Conservation (phyloP, 768 basidiomycete species). For the Pleurotus sapidus region DNA sequence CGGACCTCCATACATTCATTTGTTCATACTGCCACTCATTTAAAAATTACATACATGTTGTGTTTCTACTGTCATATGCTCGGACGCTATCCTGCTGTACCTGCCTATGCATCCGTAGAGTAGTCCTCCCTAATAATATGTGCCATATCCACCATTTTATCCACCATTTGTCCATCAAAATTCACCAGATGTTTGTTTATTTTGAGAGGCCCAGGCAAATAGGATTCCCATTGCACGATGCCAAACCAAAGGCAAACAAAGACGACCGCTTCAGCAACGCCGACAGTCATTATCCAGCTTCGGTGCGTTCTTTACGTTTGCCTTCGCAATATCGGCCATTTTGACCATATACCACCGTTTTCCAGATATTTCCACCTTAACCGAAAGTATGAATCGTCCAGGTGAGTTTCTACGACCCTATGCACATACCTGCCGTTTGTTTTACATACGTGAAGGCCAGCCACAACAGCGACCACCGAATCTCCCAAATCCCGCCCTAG, state of each 20-base stretch:
- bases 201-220: background rate
- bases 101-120: background rate
- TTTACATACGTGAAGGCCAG: conserved; percentile 53
- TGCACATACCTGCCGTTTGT: conserved; percentile 12
- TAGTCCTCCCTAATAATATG: conserved; percentile 5
- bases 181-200: background rate
- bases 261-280: conserved; percentile 7
- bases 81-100: conserved; percentile 4
- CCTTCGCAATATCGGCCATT: background rate
- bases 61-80: conserved; percentile 7
- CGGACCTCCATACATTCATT: conserved; percentile 9
- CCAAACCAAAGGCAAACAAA: conserved; percentile 8
- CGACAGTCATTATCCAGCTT: conserved; percentile 1
- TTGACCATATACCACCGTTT: conserved; percentile 10
- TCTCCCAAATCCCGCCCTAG: conserved; percentile 62
- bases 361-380: conserved; percentile 23
- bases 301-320: background rate
- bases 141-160: background rate
- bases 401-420: conserved; percentile 30
- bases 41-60: conserved; percentile 6
- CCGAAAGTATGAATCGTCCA: conserved; percentile 60
- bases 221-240: background rate
- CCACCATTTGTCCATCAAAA: background rate
- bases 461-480: conserved; percentile 80
- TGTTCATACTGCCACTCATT: conserved; percentile 4